Percentiles rank a stretch among this genome's conserved stretches.
phyloP scores from a whole-genome alignment of 768 basidiomycete genomes.

The Mycena haematopus region DNA sequence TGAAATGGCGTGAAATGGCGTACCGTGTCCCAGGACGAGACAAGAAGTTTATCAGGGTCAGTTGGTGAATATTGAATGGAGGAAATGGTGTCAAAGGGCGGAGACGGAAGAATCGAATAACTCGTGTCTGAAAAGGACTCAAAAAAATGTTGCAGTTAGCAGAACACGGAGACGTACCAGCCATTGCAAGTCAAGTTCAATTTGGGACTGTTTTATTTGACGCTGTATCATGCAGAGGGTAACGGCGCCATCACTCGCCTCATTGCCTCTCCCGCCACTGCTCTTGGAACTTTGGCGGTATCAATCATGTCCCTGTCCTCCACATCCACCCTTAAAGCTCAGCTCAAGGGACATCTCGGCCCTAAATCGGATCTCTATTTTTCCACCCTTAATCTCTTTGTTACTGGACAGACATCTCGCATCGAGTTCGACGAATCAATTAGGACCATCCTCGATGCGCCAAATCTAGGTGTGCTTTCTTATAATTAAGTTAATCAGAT shows the following conservation, averaged over 20 bases:
- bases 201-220: background rate
- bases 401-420: conserved; percentile 72
- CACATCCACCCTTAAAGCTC: conserved; percentile 73
- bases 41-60: conserved; percentile 79
- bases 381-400: conserved; percentile 65
- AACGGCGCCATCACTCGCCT: background rate
- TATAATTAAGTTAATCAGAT: background rate
- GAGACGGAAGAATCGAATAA: conserved; percentile 54
- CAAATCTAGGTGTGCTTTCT: conserved; percentile 48
- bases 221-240: background rate
- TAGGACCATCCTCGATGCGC: conserved; percentile 64
- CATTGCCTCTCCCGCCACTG: background rate
- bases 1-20: conserved; percentile 30
- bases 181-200: background rate
- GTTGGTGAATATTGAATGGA: conserved; percentile 81
- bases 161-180: background rate
- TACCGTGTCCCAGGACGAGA: conserved; percentile 90
- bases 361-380: conserved; percentile 67
- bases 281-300: too few relatives aligned
- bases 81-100: conserved; percentile 88
- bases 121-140: conserved; percentile 10
- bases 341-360: conserved; percentile 68
- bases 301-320: conserved; percentile 73
- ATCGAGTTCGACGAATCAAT: conserved; percentile 78
- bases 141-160: background rate